Evolutionary conservation across 352 stramenopile genomes (phyloP).

Genomic region (Pythium sp.): DNA sequence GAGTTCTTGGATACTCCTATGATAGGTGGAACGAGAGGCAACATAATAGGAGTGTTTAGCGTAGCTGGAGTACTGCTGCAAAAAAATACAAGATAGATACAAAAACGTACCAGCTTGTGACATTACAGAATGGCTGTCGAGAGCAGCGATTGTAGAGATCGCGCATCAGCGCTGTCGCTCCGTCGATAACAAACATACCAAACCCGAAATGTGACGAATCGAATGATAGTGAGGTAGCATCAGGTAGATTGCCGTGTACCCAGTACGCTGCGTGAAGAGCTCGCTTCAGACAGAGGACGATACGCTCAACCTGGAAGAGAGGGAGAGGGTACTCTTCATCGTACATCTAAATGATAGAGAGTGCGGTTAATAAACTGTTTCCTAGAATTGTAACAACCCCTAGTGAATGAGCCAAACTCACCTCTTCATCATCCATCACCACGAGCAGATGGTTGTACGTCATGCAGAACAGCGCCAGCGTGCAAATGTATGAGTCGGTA

Average conservation of each 20-base stretch:
- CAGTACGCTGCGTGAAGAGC: conserved; percentile 59
- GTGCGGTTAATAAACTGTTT: neutral
- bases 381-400: neutral
- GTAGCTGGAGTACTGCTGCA: neutral
- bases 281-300: conserved; percentile 57
- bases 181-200: conserved; percentile 57
- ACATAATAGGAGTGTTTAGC: neutral
- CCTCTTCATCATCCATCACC: conserved; percentile 72
- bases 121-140: conserved; percentile 67
- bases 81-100: neutral
- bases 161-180: conserved; percentile 51
- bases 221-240: conserved; percentile 20
- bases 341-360: conserved; percentile 49
- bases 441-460: conserved; percentile 63
- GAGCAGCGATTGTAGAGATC: conserved; percentile 71
- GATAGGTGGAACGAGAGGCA: neutral
- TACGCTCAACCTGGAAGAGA: conserved; percentile 61
- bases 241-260: conserved; percentile 30
- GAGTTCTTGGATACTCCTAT: conserved; percentile 54
- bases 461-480: conserved; percentile 54
- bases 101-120: conserved; percentile 64
- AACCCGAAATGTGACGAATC: conserved; percentile 26
- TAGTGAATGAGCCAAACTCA: conserved; percentile 16
- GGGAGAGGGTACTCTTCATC: conserved; percentile 57
- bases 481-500: conserved; percentile 44